Base-by-base conservation (phyloP, 768 basidiomycete species). In the Hydnum rufescens region DNA sequence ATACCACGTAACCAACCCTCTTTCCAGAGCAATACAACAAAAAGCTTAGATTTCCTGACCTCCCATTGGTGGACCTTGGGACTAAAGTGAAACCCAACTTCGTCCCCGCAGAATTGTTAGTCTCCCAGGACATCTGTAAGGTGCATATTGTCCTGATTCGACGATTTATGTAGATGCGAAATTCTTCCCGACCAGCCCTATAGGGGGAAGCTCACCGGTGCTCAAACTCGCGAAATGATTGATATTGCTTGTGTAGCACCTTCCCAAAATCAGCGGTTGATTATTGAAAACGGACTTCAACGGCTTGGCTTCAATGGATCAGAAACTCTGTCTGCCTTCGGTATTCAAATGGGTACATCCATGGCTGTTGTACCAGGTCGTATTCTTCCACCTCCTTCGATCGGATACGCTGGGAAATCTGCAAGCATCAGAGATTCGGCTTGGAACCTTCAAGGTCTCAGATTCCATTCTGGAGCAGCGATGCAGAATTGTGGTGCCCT, bases 371-470 rank as follows among this genome's bases (percentile, higher is more conserved):
- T 84, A 3, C 82, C 82, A 1, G 78, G 63, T 2, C 74, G 85
- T 16, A 72, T 81, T 54, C 72, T 89, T 1, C 66, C 65, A 0
- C 64, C 78, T 0, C 86, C 86, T 0, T 54, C 56, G 1, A 59
- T 87, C 49, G 66, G 66, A 2, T 88, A 88, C 60, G 51, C 62
- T 2, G 69, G 64, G 13, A 64, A 64, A 30, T 22, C 36, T 5
- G 56, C 57, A 3, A 71, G 76, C 4, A 65, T 59, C 32, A 74
- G 79, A 30, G 64, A 59, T 48, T 86, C 78, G 0, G 72, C 74
- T 34, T 88, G 85, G 85, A 87, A 87, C 56, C 77, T 86, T 51
- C 61, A 73, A 46, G 69, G 71, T 42, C 77, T 80, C 58, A 75
- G 72, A 57, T 87, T 87, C 59, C 65, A 74, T 2, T 64, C 61